Percentiles rank a stretch among this genome's conserved stretches.
Conservation (phyloP, 2,329 filamentous ascomycete species). For the Ophiosphaerella narmari region DNA sequence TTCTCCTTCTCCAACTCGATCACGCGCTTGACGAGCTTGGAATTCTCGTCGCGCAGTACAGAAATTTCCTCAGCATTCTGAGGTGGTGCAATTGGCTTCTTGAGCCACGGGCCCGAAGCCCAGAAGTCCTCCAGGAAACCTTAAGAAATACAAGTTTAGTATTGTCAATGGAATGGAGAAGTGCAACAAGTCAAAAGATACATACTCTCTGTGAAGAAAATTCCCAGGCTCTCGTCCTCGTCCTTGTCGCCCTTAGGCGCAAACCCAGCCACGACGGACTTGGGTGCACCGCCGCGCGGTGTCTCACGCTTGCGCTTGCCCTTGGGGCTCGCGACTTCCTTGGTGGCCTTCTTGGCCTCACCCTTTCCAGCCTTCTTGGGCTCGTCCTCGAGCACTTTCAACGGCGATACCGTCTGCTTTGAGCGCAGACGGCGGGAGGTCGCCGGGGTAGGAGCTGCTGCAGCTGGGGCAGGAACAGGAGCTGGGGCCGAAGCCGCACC, state of each 20-base stretch:
- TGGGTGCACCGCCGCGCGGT: conserved; percentile 6
- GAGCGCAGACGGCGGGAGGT: not conserved
- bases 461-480: not conserved
- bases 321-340: not conserved
- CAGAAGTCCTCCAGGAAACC: too few relatives aligned
- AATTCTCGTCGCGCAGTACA: conserved; percentile 11
- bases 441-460: not conserved
- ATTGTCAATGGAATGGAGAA: not conserved
- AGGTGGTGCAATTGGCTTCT: not conserved
- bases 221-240: conserved; percentile 16
- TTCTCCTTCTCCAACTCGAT: conserved; percentile 5
- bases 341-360: not conserved
- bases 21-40: conserved; percentile 9
- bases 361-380: not conserved
- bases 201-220: conserved; percentile 30
- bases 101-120: not conserved
- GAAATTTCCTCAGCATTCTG: conserved; percentile 3
- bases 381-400: not conserved
- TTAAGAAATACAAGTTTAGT: too few relatives aligned
- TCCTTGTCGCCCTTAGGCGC: not conserved
- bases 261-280: conserved; percentile 6
- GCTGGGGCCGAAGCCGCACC: not conserved
- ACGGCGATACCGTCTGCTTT: not conserved
- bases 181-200: conserved; percentile 4
- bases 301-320: conserved; percentile 16